Evolutionary conservation across 2,329 filamentous ascomycete species (phyloP).

Genomic region (Blastomyces gilchristii): DNA sequence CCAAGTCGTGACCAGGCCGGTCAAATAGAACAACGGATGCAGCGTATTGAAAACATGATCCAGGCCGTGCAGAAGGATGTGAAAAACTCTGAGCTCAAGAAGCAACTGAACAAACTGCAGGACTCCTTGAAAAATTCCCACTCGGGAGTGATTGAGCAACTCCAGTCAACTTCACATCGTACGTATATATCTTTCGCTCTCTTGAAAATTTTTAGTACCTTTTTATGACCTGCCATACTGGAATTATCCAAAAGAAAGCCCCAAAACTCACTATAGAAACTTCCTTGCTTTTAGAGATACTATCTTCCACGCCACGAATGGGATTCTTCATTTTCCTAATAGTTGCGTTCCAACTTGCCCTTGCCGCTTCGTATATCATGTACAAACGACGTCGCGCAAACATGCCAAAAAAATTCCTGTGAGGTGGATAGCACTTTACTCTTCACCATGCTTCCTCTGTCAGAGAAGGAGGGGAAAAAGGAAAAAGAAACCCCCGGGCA

Average conservation of each 20-base stretch:
- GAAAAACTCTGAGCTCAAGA: slow-evolving; percentile 48
- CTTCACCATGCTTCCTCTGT: not conserved
- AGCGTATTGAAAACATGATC: slow-evolving; percentile 45
- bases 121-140: slow-evolving; percentile 45
- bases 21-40: slow-evolving; percentile 38
- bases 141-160: slow-evolving; percentile 40
- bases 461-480: not conserved
- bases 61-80: slow-evolving; percentile 44
- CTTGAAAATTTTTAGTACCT: not conserved
- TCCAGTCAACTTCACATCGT: slow-evolving; percentile 45
- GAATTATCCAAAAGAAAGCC: slow-evolving; percentile 35
- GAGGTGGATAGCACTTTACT: slow-evolving; percentile 16
- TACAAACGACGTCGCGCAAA: slow-evolving; percentile 70
- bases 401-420: slow-evolving; percentile 88
- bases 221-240: slow-evolving; percentile 14
- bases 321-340: slow-evolving; percentile 59
- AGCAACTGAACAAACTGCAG: slow-evolving; percentile 45
- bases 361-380: slow-evolving; percentile 57
- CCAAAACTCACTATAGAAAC: slow-evolving; percentile 23
- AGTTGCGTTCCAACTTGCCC: slow-evolving; percentile 61
- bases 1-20: slow-evolving; percentile 29
- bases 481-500: not conserved
- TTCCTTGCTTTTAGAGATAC: slow-evolving; percentile 35
- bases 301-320: slow-evolving; percentile 46
- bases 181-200: slow-evolving; percentile 23